Conservation (phyloP, 208 protist species). For the Tritrichomonas musculus region DNA sequence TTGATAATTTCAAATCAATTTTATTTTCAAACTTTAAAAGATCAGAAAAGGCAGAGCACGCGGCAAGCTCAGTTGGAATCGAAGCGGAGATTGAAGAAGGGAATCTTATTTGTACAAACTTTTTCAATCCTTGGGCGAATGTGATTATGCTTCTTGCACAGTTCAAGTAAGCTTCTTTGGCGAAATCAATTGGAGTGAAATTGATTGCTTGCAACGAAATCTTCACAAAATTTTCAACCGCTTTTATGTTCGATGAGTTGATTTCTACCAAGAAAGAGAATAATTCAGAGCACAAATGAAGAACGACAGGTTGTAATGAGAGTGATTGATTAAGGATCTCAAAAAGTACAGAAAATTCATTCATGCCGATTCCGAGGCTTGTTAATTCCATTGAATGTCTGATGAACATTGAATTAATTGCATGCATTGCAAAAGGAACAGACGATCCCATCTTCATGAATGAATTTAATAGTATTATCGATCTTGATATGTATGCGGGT, state of each 20-base stretch:
- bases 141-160: neutral
- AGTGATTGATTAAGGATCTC: neutral
- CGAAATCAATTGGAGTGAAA: neutral
- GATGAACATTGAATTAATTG: neutral
- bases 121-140: neutral
- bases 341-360: neutral
- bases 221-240: neutral
- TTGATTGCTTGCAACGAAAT: neutral
- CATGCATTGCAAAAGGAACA: neutral
- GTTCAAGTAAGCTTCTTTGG: neutral
- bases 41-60: neutral
- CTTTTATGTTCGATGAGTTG: neutral
- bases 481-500: neutral
- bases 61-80: neutral
- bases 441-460: neutral
- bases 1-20: neutral
- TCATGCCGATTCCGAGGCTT: neutral
- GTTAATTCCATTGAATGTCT: neutral
- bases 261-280: neutral
- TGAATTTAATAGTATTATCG: neutral
- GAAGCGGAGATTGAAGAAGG: neutral
- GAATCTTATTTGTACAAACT: neutral
- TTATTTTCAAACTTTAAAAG: neutral
- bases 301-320: neutral
- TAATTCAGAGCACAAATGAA: neutral